phyloP scores from a whole-genome alignment of 768 basidiomycete species.

The Rhizopogon vinicolor region DNA sequence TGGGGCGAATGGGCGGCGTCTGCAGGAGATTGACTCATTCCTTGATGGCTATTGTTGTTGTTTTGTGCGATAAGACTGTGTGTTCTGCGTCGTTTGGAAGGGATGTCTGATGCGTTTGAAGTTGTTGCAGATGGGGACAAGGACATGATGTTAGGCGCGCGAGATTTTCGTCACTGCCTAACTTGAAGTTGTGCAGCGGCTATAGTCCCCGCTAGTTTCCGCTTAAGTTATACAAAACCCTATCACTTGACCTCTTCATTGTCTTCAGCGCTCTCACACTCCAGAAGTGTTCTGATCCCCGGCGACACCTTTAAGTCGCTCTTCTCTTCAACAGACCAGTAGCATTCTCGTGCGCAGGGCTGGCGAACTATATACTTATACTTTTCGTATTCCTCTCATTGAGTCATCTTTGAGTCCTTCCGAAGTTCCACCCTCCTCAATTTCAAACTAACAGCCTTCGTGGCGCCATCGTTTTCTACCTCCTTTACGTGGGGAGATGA shows the following conservation, averaged over 20 bases:
- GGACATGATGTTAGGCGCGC: slow-evolving; percentile 44
- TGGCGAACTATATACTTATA: background rate
- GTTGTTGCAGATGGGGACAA: slow-evolving; percentile 57
- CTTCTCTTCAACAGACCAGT: too few relatives aligned
- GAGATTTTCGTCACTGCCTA: slow-evolving; percentile 7
- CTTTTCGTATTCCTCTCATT: background rate
- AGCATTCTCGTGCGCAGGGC: background rate
- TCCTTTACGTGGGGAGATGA: too few relatives aligned
- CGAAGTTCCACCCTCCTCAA: too few relatives aligned
- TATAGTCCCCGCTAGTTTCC: slow-evolving; percentile 2
- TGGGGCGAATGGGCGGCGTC: slow-evolving; percentile 24
- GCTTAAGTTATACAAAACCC: background rate
- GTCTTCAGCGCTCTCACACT: background rate
- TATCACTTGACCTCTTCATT: slow-evolving; percentile 5
- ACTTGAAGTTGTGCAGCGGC: slow-evolving; percentile 6
- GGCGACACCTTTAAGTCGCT: background rate
- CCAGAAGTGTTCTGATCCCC: background rate
- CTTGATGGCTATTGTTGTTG: slow-evolving; percentile 9
- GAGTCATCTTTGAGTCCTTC: too few relatives aligned
- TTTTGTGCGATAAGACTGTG: slow-evolving; percentile 21
- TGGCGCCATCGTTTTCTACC: too few relatives aligned
- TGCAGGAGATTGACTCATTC: slow-evolving; percentile 32
- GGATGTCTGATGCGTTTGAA: slow-evolving; percentile 51
- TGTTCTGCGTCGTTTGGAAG: slow-evolving; percentile 57
- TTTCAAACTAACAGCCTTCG: too few relatives aligned